Conservation (phyloP, 129 eudicot species). For the Helichrysum umbraculigerum region DNA sequence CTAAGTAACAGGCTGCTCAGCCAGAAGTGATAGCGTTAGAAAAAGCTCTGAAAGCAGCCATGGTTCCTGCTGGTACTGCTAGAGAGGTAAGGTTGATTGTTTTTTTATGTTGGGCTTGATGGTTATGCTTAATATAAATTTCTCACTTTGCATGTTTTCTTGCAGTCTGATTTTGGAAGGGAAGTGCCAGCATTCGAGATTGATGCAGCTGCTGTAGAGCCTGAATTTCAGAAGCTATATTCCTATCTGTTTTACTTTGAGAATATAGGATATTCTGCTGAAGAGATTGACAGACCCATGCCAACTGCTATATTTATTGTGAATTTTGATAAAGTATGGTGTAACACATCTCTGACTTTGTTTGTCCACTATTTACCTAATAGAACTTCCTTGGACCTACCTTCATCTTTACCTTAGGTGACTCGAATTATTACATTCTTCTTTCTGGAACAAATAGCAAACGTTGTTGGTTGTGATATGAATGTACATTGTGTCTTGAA, state of each 20-base stretch:
- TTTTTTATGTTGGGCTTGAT: background rate
- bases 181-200: slow-evolving; percentile 93
- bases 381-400: slow-evolving; percentile 9
- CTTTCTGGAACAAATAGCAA: slow-evolving; percentile 10
- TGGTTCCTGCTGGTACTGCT: no score
- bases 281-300: slow-evolving; percentile 71
- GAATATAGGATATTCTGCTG: slow-evolving; percentile 48
- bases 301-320: slow-evolving; percentile 88
- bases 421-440: slow-evolving; percentile 1
- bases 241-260: slow-evolving; percentile 78
- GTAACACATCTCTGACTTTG: background rate
- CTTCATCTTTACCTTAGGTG: background rate
- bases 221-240: slow-evolving; percentile 83
- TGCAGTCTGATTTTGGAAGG: slow-evolving; percentile 86
- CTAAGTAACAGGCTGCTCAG: no score
- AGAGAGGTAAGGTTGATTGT: no score
- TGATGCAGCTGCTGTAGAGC: slow-evolving; percentile 82
- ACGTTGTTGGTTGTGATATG: slow-evolving; percentile 9
- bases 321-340: slow-evolving; percentile 86
- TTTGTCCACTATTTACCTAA: background rate
- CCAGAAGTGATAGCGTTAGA: no score
- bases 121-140: slow-evolving; percentile 14
- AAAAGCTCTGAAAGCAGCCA: no score
- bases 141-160: slow-evolving; percentile 19
- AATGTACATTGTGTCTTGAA: slow-evolving; percentile 8